Base-by-base conservation (phyloP, 23 red algal species). In the Chondrus crispus region DNA sequence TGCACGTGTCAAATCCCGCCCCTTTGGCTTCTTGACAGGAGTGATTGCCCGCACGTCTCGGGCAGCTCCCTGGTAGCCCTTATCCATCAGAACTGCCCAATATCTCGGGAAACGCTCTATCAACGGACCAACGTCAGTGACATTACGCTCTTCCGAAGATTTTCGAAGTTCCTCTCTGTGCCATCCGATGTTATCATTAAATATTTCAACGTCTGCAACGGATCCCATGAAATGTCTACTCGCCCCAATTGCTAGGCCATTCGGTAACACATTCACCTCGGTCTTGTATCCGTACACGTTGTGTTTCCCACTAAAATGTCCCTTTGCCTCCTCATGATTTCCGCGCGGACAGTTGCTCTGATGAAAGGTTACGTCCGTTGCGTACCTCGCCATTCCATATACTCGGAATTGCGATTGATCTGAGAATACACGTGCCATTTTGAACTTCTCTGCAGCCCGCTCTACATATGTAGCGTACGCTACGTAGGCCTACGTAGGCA, bases 281-380 rank as follows among this genome's bases (percentile, higher is more conserved):
- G 8, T 44, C 43, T 83, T 62, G 32, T 14, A 83, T 3, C 79
- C 55, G 47, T 64, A 83, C 2, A 83, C 39, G 36, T 83, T 62
- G 32, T 83, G 79, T 36, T 83, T 62, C 14, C 45, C 50, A 43
- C 50, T 77, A 62, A 52, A 62, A 62, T 9, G 39, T 33, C 44
- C 40, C 40, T 83, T 83, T 2, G 11, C 55, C 40, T 62, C 55
- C 3, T 12, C 79, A 14, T 60, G 7, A 16, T 48, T 83, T 62
- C 50, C 51, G 13, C 14, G 13, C 40, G 79, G 79, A 4, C 79
- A 39, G n/a, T 83, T 50, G 2, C 50, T 60, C n/a, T 83, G 79
- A 19, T 83, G 79, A 39, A 83, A 83, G 5, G 47, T 83, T 20
- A 83, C 50, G 40, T 83, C 79, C 2, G 79, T 83, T 2, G 79